Evolutionary conservation across 345 rosid genomes (phyloP).

Genomic region (Acer saccharum): DNA sequence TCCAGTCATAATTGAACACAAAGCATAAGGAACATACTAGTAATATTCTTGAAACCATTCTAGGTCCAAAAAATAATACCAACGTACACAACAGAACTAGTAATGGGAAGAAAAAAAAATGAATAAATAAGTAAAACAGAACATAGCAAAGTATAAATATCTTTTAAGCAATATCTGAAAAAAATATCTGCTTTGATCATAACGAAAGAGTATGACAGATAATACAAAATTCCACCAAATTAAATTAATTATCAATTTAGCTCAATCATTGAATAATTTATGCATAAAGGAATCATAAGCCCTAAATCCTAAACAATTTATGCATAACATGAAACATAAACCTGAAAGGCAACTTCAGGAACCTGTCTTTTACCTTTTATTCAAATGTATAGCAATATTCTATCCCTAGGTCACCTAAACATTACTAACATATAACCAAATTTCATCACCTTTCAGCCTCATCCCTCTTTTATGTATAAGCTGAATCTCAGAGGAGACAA

Average conservation of each 20-base stretch:
- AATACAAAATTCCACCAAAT: background rate
- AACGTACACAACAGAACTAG: background rate
- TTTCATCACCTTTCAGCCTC: background rate
- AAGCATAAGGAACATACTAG: background rate
- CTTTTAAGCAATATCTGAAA: background rate
- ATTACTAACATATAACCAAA: background rate
- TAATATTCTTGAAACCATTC: background rate
- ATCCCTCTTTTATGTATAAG: background rate
- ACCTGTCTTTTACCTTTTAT: background rate
- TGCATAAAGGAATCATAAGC: too few relatives aligned
- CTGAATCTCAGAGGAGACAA: background rate
- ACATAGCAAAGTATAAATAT: too few relatives aligned
- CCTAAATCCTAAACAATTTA: too few relatives aligned
- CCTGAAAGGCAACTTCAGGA: background rate
- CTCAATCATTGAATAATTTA: background rate
- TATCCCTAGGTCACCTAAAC: background rate
- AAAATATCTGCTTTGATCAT: too few relatives aligned
- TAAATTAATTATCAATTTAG: background rate
- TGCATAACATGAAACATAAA: background rate
- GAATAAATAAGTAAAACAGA: background rate
- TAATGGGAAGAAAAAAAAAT: background rate
- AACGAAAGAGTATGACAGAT: background rate
- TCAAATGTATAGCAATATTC: background rate
- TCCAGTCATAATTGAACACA: background rate
- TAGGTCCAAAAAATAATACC: background rate